phyloP scores from a whole-genome alignment of 257 asterid genomes.

The Scutellaria baicalensis region DNA sequence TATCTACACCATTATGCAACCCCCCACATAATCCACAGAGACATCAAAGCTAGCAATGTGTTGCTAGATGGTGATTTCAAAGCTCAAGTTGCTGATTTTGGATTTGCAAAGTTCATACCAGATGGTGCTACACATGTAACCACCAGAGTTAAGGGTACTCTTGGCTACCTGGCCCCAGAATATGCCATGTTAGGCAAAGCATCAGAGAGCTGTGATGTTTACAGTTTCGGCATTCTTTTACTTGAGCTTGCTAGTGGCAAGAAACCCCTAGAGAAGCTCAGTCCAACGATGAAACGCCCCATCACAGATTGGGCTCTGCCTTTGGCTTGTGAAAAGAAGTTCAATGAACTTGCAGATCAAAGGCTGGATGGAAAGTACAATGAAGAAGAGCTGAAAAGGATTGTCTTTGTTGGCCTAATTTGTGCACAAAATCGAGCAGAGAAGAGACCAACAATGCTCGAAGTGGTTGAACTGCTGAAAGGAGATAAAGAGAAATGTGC shows the following conservation, averaged over 20 bases:
- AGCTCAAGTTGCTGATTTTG: conserved; percentile 88
- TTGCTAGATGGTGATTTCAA: conserved; percentile 65
- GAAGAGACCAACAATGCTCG: conserved; percentile 78
- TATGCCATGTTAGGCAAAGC: conserved; percentile 89
- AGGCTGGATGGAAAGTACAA: conserved; percentile 53
- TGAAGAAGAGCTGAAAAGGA: conserved; percentile 76
- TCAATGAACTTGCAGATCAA: conserved; percentile 59
- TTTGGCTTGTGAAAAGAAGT: conserved; percentile 49
- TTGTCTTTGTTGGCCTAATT: conserved; percentile 55
- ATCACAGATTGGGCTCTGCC: conserved; percentile 88
- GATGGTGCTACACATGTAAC: conserved; percentile 93
- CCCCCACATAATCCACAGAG: conserved; percentile 84
- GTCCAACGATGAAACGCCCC: conserved; percentile 36
- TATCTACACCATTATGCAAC: conserved; percentile 79
- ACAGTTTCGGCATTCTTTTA: conserved; percentile 87
- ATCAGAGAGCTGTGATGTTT: conserved; percentile 82
- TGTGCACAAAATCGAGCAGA: conserved; percentile 61
- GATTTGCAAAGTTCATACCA: conserved; percentile 79
- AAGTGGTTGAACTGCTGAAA: conserved; percentile 66
- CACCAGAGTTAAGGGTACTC: conserved; percentile 78
- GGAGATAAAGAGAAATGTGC: conserved; percentile 66
- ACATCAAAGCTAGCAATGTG: conserved; percentile 85
- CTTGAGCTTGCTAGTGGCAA: conserved; percentile 92
- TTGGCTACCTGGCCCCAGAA: conserved; percentile 92
- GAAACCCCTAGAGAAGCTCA: conserved; percentile 71